Conservation (phyloP, 805 yeast species). For the Kuraishia floccosa region DNA sequence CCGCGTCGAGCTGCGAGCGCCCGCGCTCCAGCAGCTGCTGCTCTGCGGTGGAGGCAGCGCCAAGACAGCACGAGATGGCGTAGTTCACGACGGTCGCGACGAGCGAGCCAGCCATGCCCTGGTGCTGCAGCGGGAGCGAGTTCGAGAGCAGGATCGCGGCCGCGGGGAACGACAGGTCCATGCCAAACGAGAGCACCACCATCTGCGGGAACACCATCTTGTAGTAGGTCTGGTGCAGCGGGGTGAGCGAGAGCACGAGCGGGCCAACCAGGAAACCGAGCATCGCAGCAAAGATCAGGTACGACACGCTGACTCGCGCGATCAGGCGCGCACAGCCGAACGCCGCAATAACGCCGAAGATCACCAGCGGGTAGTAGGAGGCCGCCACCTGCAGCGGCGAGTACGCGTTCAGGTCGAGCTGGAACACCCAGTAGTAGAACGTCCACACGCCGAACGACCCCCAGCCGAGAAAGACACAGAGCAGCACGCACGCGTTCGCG, state of each 20-base stretch:
- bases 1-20: slow-evolving; percentile 24
- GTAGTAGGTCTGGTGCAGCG: slow-evolving; percentile 51
- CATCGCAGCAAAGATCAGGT: slow-evolving; percentile 38
- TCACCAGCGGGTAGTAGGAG: too few relatives aligned
- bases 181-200: slow-evolving; percentile 53
- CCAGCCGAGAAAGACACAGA: slow-evolving; percentile 56
- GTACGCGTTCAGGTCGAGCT: slow-evolving; percentile 39
- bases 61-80: slow-evolving; percentile 59
- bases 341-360: slow-evolving; percentile 29
- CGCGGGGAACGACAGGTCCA: slow-evolving; percentile 74
- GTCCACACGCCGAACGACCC: slow-evolving; percentile 68
- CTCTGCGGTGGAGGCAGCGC: slow-evolving; percentile 62
- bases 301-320: slow-evolving; percentile 33
- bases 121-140: slow-evolving; percentile 47
- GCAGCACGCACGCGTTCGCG: slow-evolving; percentile 35
- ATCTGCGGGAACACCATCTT: slow-evolving; percentile 42
- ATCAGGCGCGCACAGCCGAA: too few relatives aligned
- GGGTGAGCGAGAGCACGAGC: slow-evolving; percentile 41
- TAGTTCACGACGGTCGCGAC: slow-evolving; percentile 64
- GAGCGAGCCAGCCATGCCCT: slow-evolving; percentile 72
- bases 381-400: too few relatives aligned
- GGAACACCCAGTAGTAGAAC: slow-evolving; percentile 46
- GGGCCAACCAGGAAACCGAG: slow-evolving; percentile 43
- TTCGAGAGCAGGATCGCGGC: slow-evolving; percentile 54
- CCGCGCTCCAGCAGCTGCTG: slow-evolving; percentile 20